Evolutionary conservation across 1,139 yeast genomes (phyloP).

Genomic region (Yarrowia galli): DNA sequence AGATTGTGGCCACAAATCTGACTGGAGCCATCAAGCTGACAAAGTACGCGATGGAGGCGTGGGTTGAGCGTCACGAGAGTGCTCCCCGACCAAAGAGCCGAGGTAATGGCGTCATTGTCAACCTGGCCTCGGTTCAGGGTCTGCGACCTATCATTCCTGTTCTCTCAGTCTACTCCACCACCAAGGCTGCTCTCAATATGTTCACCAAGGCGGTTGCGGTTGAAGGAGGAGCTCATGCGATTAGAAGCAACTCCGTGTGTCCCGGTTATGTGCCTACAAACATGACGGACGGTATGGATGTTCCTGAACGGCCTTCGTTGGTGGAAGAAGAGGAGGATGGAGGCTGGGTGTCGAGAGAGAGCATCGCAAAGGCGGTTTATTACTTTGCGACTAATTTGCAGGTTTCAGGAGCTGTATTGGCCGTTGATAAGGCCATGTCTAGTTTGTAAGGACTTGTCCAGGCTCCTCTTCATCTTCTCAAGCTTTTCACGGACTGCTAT

Average conservation of each 20-base stretch:
- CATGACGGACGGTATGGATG: conserved; percentile 55
- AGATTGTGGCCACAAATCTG: conserved; percentile 22
- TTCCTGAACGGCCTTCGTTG: conserved; percentile 2
- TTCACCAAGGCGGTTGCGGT: conserved; percentile 68
- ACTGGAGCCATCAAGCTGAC: conserved; percentile 28
- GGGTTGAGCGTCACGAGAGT: conserved; percentile 13
- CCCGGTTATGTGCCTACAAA: conserved; percentile 86
- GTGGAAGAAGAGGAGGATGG: neutral
- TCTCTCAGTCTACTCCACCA: conserved; percentile 76
- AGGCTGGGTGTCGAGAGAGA: conserved; percentile 12
- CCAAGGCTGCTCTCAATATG: conserved; percentile 75
- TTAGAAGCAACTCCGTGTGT: conserved; percentile 68
- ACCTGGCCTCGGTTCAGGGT: conserved; percentile 77
- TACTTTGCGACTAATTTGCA: conserved; percentile 13
- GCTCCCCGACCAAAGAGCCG: neutral
- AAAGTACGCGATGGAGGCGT: conserved; percentile 23
- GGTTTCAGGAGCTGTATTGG: conserved; percentile 15
- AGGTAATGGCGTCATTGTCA: conserved; percentile 57
- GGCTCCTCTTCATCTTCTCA: no score
- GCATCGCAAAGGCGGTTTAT: conserved; percentile 8
- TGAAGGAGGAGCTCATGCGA: conserved; percentile 61
- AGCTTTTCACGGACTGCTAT: no score
- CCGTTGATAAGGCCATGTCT: conserved; percentile 22
- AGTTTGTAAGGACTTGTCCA: neutral
- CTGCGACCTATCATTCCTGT: conserved; percentile 59